Evolutionary conservation across 345 rosid genomes (phyloP), one percentile per base, ranked within the genome.

Genomic region (Adansonia digitata): DNA sequence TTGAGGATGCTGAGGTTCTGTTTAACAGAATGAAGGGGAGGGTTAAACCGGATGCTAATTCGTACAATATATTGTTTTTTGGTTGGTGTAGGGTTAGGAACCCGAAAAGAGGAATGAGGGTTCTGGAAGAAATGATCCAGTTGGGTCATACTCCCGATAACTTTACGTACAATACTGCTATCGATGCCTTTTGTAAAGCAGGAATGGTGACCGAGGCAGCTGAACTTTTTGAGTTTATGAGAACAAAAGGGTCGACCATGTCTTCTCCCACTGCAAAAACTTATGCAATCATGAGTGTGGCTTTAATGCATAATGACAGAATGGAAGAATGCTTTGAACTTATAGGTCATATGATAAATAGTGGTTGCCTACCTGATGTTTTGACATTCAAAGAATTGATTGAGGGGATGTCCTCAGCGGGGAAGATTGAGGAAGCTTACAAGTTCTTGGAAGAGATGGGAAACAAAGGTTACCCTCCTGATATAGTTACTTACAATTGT

Each of bases 61-160:
- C 94, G 0, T 93, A 78, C 39, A 95, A 90, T 79, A 79, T 88
- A 11, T 81, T 95, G 89, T 95, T 91, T 77, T 91, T 95, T 37
- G 97, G 99, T 51, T 93, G 97, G 85, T 92, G 97, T 77, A 85
- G 98, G 75, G 94, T 93, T 57, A 91, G 94, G 72, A 86, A 89
- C 26, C 98, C 97, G 0, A 85, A 67, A 39, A 85, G 85, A 75
- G 98, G 88, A 57, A 86, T 90, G 97, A 76, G 42, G 72, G 46
- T 88, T 71, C 87, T 93, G 69, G 97, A 95, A 56, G 94, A 91
- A 78, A 95, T 93, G 99, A 91, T 90, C 48, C 74, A 79, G 69
- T 85, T 87, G 68, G 99, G 99, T 43, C 90, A 82, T 56, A 81
- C 85, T 35, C 97, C 97, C 14, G 94, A 90, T 61, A 87, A 83